A percentile compares a stretch with the other conserved stretches of the same genome.
Conservation (phyloP, 1,284 basidiomycete species). For the Porodaedalea pini region DNA sequence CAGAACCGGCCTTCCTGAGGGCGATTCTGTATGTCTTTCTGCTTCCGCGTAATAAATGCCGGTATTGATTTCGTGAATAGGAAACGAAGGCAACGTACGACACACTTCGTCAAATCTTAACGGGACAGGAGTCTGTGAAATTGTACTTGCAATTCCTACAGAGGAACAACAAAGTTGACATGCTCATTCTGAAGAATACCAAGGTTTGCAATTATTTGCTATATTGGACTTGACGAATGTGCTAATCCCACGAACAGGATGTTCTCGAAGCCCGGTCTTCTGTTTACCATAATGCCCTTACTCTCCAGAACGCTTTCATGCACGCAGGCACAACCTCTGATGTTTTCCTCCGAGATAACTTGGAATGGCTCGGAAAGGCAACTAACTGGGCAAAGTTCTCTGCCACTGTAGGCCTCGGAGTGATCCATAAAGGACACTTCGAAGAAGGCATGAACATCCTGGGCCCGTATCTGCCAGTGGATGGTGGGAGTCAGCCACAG, state of each 20-base stretch:
- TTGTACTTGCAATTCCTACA: slow-evolving; percentile 92
- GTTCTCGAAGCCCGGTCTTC: slow-evolving; percentile 91
- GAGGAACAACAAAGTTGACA: slow-evolving; percentile 89
- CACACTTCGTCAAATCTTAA: slow-evolving; percentile 77
- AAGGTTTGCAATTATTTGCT: slow-evolving; percentile 50
- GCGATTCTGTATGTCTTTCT: slow-evolving; percentile 48
- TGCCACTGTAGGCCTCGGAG: slow-evolving; percentile 90
- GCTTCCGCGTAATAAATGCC: slow-evolving; percentile 14
- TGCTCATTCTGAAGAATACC: slow-evolving; percentile 86
- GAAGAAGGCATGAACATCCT: slow-evolving; percentile 89
- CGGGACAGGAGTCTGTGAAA: slow-evolving; percentile 86
- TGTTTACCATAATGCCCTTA: slow-evolving; percentile 93
- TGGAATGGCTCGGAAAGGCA: slow-evolving; percentile 91
- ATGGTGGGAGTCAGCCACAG: slow-evolving; percentile 57
- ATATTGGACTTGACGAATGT: neutral
- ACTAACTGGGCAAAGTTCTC: slow-evolving; percentile 98
- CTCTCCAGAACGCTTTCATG: slow-evolving; percentile 94
- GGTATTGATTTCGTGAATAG: slow-evolving; percentile 34
- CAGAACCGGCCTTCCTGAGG: slow-evolving; percentile 59
- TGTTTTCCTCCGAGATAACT: slow-evolving; percentile 86
- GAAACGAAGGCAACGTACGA: slow-evolving; percentile 60
- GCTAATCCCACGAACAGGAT: slow-evolving; percentile 49
- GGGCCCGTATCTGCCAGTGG: slow-evolving; percentile 86
- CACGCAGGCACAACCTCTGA: slow-evolving; percentile 94
- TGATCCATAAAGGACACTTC: slow-evolving; percentile 95